A percentile compares a stretch with the other conserved stretches of the same genome.
Evolutionary conservation across 192 early-diverging fungal species (phyloP).

Genomic region (Geranomyces variabilis): DNA sequence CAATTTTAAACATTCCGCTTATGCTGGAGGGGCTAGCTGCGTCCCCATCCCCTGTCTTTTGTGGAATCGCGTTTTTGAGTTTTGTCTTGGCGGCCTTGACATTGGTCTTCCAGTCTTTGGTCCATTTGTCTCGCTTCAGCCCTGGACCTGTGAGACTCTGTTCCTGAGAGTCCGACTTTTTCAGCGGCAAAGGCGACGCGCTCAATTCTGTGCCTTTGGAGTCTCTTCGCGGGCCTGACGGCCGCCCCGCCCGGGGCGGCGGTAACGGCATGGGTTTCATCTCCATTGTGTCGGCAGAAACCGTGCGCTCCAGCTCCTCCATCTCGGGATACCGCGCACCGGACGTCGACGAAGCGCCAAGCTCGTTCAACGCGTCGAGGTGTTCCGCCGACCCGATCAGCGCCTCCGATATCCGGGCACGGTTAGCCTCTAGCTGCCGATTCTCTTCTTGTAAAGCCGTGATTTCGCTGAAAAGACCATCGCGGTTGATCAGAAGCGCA

Average conservation of each 20-base stretch:
- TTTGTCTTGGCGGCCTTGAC: constrained; percentile 20
- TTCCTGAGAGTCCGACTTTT: constrained; percentile 3
- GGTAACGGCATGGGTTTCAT: constrained; percentile 11
- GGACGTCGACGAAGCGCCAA: not conserved
- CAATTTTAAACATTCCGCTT: constrained; percentile 24
- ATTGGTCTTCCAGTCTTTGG: constrained; percentile 30
- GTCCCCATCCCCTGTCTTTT: not conserved
- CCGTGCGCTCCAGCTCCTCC: constrained; percentile 20
- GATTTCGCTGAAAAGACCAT: constrained; percentile 16
- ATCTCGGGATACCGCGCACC: constrained; percentile 14
- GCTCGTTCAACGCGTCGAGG: constrained; percentile 4
- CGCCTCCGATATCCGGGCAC: constrained; percentile 18
- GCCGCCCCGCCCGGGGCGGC: constrained; percentile 12
- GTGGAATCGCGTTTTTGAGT: constrained; percentile 24
- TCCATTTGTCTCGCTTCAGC: constrained; percentile 13
- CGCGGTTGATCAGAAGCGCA: constrained; percentile 1
- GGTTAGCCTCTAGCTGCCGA: constrained; percentile 5
- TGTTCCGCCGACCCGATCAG: constrained; percentile 20
- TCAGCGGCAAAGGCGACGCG: not conserved
- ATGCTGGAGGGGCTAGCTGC: not conserved
- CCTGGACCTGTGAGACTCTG: not conserved
- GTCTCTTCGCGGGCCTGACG: not conserved
- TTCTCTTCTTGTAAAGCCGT: constrained; percentile 22
- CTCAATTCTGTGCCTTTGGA: not conserved
- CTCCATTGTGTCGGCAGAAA: constrained; percentile 20